phyloP scores from a whole-genome alignment of 768 basidiomycete species.

The Mycena crocata region DNA sequence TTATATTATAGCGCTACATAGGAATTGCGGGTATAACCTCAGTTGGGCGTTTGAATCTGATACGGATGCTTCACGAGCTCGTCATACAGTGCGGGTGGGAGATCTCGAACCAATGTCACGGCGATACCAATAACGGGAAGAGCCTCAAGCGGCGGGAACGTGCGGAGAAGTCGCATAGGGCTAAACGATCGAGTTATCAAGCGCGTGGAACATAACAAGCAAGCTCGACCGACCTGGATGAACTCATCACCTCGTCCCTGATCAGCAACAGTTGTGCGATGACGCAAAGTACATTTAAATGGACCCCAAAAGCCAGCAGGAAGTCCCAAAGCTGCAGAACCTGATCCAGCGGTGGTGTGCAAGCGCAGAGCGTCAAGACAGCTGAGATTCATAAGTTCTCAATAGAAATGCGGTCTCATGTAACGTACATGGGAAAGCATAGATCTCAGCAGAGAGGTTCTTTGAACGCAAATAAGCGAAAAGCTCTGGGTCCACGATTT shows the following conservation, averaged over 20 bases:
- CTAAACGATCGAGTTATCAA: conserved; percentile 52
- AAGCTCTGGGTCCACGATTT: conserved; percentile 90
- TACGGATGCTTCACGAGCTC: conserved; percentile 92
- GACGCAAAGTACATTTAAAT: conserved; percentile 95
- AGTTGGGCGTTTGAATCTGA: conserved; percentile 53
- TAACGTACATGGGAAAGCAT: conserved; percentile 93
- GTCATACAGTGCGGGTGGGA: conserved; percentile 88
- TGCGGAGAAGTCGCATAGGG: conserved; percentile 94
- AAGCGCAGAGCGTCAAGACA: conserved; percentile 94
- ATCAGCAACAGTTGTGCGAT: conserved; percentile 95
- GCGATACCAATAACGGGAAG: conserved; percentile 91
- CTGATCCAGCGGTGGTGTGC: conserved; percentile 95
- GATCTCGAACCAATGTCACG: conserved; percentile 92
- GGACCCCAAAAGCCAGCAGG: conserved; percentile 94
- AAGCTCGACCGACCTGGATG: conserved; percentile 73
- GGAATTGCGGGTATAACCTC: conserved; percentile 5
- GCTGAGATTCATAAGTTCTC: conserved; percentile 57
- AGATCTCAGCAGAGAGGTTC: conserved; percentile 94
- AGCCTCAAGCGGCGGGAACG: conserved; percentile 92
- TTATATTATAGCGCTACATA: conserved; percentile 20
- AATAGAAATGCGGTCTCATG: conserved; percentile 1
- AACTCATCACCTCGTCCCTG: conserved; percentile 89
- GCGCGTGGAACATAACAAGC: background rate
- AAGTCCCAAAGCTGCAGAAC: conserved; percentile 98
- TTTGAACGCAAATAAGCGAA: conserved; percentile 86